These are phyloP conservation scores for Pleodorina starrii DNA, from an alignment of 139 green algal genomes.

Conservation along the genomic window DNA sequence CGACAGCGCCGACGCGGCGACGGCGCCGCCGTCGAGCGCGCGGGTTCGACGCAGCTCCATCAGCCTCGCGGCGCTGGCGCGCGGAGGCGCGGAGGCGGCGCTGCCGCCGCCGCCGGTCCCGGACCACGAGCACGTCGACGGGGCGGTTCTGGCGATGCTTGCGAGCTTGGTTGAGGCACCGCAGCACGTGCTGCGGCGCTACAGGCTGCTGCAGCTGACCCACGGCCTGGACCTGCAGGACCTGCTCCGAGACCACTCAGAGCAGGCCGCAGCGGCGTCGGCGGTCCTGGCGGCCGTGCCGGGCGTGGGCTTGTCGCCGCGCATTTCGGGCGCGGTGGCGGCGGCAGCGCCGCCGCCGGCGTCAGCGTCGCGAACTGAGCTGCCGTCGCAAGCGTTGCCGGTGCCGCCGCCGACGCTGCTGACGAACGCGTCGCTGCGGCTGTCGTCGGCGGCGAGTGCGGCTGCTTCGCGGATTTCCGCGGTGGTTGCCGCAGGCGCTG, in stretches of 20 bases:
- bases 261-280: neutral
- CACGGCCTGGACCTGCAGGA: slow-evolving; percentile 44
- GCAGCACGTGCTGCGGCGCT: slow-evolving; percentile 34
- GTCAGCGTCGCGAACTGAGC: neutral
- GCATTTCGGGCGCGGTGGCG: neutral
- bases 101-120: neutral
- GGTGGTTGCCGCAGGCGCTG: too few species aligned
- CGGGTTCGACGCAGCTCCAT: neutral
- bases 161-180: slow-evolving; percentile 26
- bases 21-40: neutral
- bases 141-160: slow-evolving; percentile 19
- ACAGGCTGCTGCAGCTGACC: slow-evolving; percentile 43
- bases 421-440: neutral
- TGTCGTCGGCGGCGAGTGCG: neutral
- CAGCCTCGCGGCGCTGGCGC: neutral
- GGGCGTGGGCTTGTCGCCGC: neutral
- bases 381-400: too few species aligned
- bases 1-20: neutral
- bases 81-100: neutral
- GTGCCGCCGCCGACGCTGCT: neutral
- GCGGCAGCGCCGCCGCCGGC: neutral
- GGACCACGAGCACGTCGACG: neutral
- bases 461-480: too few species aligned
- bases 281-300: neutral
- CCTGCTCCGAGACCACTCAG: slow-evolving; percentile 25